Conservation (phyloP, 331 rosid species). For the Stylosanthes scabra region DNA sequence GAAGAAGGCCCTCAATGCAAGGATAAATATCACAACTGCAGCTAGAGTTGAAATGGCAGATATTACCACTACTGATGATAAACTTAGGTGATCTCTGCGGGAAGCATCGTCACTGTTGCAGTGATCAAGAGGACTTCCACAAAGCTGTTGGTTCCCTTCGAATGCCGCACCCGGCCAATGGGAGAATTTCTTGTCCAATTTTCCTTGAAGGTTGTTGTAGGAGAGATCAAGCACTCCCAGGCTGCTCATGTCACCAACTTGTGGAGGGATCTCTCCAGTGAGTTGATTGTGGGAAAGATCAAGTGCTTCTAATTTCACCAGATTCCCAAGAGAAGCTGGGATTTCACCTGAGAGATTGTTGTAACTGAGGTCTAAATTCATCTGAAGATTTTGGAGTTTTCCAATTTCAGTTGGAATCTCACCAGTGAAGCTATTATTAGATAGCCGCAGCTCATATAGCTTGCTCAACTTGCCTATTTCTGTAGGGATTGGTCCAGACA, state of each 20-base stretch:
- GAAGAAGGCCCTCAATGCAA: slow-evolving; percentile 50
- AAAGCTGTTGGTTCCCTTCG: slow-evolving; percentile 69
- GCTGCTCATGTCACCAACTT: slow-evolving; percentile 76
- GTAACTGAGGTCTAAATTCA: slow-evolving; percentile 74
- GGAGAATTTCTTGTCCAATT: slow-evolving; percentile 63
- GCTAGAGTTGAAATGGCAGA: slow-evolving; percentile 68
- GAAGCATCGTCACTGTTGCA: slow-evolving; percentile 48
- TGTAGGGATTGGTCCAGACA: slow-evolving; percentile 64
- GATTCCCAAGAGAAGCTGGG: slow-evolving; percentile 63
- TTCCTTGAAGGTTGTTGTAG: slow-evolving; percentile 73
- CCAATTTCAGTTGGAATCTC: slow-evolving; percentile 75
- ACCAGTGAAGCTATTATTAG: slow-evolving; percentile 62
- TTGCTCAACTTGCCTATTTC: slow-evolving; percentile 63
- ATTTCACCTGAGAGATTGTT: slow-evolving; percentile 76
- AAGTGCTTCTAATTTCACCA: slow-evolving; percentile 74
- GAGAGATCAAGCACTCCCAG: slow-evolving; percentile 84
- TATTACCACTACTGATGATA: slow-evolving; percentile 53
- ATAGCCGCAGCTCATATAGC: slow-evolving; percentile 74
- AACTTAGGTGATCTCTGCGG: slow-evolving; percentile 47
- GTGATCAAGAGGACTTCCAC: slow-evolving; percentile 69
- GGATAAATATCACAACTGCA: slow-evolving; percentile 61
- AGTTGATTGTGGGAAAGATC: slow-evolving; percentile 88
- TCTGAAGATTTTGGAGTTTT: slow-evolving; percentile 87
- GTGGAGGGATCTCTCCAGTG: slow-evolving; percentile 71
- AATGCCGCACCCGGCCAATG: slow-evolving; percentile 71